A percentile compares a stretch with the other conserved stretches of the same genome.
phyloP scores from a whole-genome alignment of 768 basidiomycete species.

The Leccinellum rugosiceps region DNA sequence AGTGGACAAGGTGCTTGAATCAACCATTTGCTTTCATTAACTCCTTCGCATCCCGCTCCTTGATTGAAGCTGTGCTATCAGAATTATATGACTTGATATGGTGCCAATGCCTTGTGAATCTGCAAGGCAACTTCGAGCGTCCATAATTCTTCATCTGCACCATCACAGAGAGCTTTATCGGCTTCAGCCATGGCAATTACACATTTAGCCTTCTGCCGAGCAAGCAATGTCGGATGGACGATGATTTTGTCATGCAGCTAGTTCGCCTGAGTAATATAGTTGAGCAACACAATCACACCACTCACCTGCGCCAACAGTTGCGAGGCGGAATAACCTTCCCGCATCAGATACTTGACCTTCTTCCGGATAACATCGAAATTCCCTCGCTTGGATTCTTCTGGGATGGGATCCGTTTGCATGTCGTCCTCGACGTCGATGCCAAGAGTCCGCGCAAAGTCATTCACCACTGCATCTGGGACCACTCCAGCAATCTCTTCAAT shows the following conservation, averaged over 20 bases:
- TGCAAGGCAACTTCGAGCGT: constrained; percentile 83
- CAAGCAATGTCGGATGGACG: constrained; percentile 74
- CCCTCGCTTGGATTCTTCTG: constrained; percentile 23
- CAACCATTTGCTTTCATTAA: constrained; percentile 3
- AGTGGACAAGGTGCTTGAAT: constrained; percentile 15
- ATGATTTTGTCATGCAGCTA: constrained; percentile 91
- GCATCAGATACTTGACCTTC: constrained; percentile 72
- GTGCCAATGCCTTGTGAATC: constrained; percentile 59
- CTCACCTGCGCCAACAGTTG: constrained; percentile 86
- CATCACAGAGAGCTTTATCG: constrained; percentile 94
- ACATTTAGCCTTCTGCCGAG: constrained; percentile 76
- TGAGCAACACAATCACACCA: constrained; percentile 3
- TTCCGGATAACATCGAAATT: constrained; percentile 62
- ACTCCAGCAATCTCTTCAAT: constrained; percentile 98
- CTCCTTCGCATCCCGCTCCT: background rate
- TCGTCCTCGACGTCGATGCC: constrained; percentile 69
- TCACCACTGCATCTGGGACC: constrained; percentile 73
- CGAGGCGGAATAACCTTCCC: constrained; percentile 90
- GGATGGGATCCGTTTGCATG: constrained; percentile 43
- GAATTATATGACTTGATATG: background rate
- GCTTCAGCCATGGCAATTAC: constrained; percentile 89
- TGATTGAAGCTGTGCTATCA: background rate
- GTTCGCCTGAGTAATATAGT: constrained; percentile 2
- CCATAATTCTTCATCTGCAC: constrained; percentile 97
- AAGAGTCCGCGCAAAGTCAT: constrained; percentile 62